Evolutionary conservation across 352 stramenopile genomes (phyloP).

Genomic region (Pythium aquatile): DNA sequence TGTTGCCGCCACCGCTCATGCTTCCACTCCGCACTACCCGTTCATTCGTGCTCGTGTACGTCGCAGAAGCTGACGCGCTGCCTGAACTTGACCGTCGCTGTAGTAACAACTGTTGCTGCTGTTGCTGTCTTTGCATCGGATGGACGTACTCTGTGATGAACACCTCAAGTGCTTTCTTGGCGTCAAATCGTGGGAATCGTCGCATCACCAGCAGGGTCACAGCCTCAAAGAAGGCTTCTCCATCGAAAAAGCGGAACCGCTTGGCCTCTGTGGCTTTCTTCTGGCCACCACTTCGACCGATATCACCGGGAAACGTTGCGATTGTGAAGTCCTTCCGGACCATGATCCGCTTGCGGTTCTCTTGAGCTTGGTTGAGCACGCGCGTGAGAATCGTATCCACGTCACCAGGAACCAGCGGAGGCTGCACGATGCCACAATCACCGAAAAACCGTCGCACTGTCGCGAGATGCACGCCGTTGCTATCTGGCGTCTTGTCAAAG

Average conservation of each 20-base stretch:
- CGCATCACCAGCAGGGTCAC: constrained; percentile 64
- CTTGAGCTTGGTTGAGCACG: constrained; percentile 53
- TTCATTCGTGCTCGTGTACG: background rate
- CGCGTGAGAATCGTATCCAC: constrained; percentile 68
- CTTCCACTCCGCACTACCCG: constrained; percentile 13
- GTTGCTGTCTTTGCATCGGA: constrained; percentile 36
- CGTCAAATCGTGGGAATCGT: constrained; percentile 52
- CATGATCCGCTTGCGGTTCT: constrained; percentile 47
- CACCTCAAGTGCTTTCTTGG: constrained; percentile 50
- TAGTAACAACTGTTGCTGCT: constrained; percentile 9
- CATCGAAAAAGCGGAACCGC: constrained; percentile 63
- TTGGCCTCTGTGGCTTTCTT: constrained; percentile 32
- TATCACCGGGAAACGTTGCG: constrained; percentile 13
- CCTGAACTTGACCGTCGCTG: constrained; percentile 16
- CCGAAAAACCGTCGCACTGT: constrained; percentile 64
- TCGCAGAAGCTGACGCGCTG: background rate
- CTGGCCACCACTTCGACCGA: constrained; percentile 7
- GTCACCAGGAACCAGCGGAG: constrained; percentile 50
- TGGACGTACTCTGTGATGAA: constrained; percentile 53
- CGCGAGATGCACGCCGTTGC: constrained; percentile 57
- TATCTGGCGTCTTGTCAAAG: constrained; percentile 47
- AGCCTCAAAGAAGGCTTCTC: constrained; percentile 69
- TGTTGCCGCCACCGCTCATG: constrained; percentile 5
- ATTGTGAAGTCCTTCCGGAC: constrained; percentile 54
- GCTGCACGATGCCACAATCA: constrained; percentile 57